Evolutionary conservation across 2,329 filamentous ascomycete species (phyloP).

Genomic region (Corniculantispora saksenae): DNA sequence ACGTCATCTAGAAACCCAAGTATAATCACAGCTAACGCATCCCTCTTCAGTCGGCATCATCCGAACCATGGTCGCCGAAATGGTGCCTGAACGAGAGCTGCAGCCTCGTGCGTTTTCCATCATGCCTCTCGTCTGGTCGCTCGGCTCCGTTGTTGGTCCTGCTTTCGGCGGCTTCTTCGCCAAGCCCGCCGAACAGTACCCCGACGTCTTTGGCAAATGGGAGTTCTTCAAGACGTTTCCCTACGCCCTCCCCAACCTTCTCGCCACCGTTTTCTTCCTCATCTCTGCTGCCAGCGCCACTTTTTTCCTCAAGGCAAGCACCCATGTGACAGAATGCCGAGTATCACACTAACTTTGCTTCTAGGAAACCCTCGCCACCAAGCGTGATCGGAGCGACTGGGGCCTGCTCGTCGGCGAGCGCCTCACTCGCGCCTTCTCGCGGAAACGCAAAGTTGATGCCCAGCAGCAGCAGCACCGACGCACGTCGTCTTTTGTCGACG

Average conservation of each 20-base stretch:
- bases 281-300: constrained; percentile 72
- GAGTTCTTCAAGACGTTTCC: constrained; percentile 74
- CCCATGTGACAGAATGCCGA: background rate
- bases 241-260: constrained; percentile 81
- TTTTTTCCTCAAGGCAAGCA: constrained; percentile 70
- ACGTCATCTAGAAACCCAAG: background rate
- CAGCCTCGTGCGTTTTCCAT: constrained; percentile 89
- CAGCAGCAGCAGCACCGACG: background rate
- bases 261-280: constrained; percentile 75
- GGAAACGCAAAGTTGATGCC: constrained; percentile 37
- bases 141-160: constrained; percentile 86
- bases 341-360: background rate
- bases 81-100: constrained; percentile 83
- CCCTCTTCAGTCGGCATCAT: constrained; percentile 73
- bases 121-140: constrained; percentile 88
- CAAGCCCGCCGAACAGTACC: constrained; percentile 74
- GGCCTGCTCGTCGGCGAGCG: constrained; percentile 73
- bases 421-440: constrained; percentile 48
- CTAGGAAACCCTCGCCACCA: constrained; percentile 79
- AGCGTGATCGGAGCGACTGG: constrained; percentile 69
- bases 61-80: constrained; percentile 86
- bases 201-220: constrained; percentile 66
- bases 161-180: constrained; percentile 85
- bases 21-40: background rate
- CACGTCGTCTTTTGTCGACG: constrained; percentile 49